phyloP scores from a whole-genome alignment of 768 basidiomycete genomes.

The Exidia glandulosa region DNA sequence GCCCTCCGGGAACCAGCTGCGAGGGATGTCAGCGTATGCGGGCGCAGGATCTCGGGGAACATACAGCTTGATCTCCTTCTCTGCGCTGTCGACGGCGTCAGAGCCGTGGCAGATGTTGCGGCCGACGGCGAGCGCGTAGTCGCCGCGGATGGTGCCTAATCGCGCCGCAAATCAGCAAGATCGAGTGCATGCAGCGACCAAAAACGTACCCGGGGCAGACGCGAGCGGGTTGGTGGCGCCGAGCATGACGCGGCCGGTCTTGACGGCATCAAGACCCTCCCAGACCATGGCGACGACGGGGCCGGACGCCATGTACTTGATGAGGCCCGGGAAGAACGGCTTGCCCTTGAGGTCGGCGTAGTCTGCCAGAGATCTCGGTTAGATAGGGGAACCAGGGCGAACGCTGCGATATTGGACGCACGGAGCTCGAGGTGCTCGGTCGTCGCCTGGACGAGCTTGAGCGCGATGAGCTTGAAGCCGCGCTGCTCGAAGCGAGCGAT shows the following conservation, averaged over 20 bases:
- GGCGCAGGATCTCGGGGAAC: conserved; percentile 17
- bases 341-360: conserved; percentile 92
- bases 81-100: conserved; percentile 76
- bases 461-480: conserved; percentile 92
- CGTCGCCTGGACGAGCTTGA: conserved; percentile 80
- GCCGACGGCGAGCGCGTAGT: conserved; percentile 88
- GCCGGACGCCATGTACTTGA: conserved; percentile 93
- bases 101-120: conserved; percentile 93
- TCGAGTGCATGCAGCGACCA: conserved; percentile 1
- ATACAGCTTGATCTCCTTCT: conserved; percentile 91
- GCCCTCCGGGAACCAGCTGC: conserved; percentile 89
- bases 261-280: conserved; percentile 88
- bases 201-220: conserved; percentile 65
- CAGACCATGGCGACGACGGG: conserved; percentile 95
- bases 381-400: background rate
- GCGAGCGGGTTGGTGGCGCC: conserved; percentile 94
- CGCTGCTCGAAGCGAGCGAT: conserved; percentile 94
- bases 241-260: conserved; percentile 92
- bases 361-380: conserved; percentile 38
- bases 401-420: conserved; percentile 18
- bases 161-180: background rate
- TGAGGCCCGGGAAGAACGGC: conserved; percentile 90
- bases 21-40: conserved; percentile 1
- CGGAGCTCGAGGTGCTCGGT: conserved; percentile 85
- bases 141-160: conserved; percentile 87